Base-by-base conservation (phyloP, 306 rosid genomes). In the Trifolium repens region DNA sequence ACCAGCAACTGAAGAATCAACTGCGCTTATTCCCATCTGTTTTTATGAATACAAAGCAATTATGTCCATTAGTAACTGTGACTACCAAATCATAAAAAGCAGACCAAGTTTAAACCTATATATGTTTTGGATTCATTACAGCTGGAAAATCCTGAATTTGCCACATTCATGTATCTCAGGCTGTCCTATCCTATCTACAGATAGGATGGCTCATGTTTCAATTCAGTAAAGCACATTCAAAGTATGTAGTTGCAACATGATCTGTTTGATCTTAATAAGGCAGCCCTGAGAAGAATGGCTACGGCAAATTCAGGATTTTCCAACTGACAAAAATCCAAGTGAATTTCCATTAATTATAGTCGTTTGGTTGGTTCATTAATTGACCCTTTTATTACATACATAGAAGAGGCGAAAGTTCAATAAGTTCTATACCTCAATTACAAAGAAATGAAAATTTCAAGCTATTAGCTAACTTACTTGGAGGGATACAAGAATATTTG, bases 401-500 rank as follows among this genome's bases (percentile, higher is more conserved):
- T 24, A 37, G 52, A 69, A 54, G 74, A 54, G 37, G 67, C 27
- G 46, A 12, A 11, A 70, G 73, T 5, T 54, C 49, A 64, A 16
- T 30, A 57, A 71, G 11, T 47, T 60, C 9, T 68, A 39, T 12
- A 46, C n/a, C 49, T 5, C 63, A 58, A 63, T 57, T 47, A 58
- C 40, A 49, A 39, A 54, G 46, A 54, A 53, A 61, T 62, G 40
- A 61, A 69, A 80, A 42, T 63, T 50, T 59, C 65, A 71, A 77
- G 67, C 12, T 65, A 26, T 53, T 50, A 60, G 79, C 75, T 58
- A 54, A 76, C 90, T 83, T 87, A 90, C 97, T 85, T 92, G 97
- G 75, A 92, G 96, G 72, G 97, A 90, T 8, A 88, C 78, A 14
- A 92, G 85, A 78, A 92, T 92, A 71, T 92, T 92, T 64, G 94